A percentile compares a stretch with the other conserved stretches of the same genome.
Evolutionary conservation across 2,329 filamentous ascomycete genomes (phyloP).

Genomic region (Trichoderma koningiopsis): DNA sequence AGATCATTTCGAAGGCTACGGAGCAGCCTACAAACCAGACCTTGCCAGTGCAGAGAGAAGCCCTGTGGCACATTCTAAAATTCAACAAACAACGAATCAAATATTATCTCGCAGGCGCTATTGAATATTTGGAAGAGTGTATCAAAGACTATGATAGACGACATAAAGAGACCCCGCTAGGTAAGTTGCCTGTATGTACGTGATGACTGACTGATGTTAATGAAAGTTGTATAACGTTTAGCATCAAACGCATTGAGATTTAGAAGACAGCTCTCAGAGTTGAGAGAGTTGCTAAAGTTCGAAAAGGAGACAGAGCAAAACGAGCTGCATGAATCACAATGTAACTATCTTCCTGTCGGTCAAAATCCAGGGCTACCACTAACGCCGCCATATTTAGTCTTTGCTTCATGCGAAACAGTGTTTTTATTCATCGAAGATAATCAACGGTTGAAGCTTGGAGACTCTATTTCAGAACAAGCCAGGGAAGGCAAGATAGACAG

Average conservation of each 20-base stretch:
- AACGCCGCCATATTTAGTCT: background rate
- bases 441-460: background rate
- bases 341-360: background rate
- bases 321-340: background rate
- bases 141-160: constrained; percentile 16
- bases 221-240: background rate
- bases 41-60: background rate
- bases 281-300: background rate
- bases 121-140: constrained; percentile 24
- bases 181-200: background rate
- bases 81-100: constrained; percentile 30
- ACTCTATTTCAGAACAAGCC: constrained; percentile 13
- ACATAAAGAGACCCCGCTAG: background rate
- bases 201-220: background rate
- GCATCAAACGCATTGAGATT: background rate
- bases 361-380: background rate
- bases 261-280: background rate
- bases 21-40: rapidly evolving
- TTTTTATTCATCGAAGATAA: constrained; percentile 2
- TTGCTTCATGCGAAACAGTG: constrained; percentile 11
- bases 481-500: constrained; percentile 6
- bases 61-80: constrained; percentile 28
- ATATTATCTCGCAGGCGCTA: constrained; percentile 28
- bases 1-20: constrained; percentile 18
- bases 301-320: background rate